These are phyloP conservation scores for Amaranthus palmeri DNA, from an alignment of 148 eudicot species.

Conservation along the genomic window DNA sequence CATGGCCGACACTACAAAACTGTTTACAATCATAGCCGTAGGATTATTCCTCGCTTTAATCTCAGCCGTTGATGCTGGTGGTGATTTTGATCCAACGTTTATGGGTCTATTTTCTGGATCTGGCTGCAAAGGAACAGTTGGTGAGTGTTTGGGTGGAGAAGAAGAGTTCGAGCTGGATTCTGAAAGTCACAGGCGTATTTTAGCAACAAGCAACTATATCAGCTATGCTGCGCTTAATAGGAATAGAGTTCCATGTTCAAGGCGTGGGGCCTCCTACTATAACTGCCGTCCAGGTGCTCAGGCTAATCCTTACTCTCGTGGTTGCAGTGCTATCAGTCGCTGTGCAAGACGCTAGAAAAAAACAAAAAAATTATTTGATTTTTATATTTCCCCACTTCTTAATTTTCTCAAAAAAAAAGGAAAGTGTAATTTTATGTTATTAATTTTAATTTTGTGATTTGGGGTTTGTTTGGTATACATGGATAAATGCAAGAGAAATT, in stretches of 20 bases:
- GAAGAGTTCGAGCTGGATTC: constrained; percentile 35
- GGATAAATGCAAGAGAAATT: background rate
- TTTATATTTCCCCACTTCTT: constrained; percentile 6
- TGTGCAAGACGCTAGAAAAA: constrained; percentile 30
- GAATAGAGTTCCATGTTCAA: constrained; percentile 44
- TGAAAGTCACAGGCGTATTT: constrained; percentile 36
- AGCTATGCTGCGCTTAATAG: constrained; percentile 53
- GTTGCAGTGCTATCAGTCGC: constrained; percentile 43
- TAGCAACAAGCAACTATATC: constrained; percentile 37
- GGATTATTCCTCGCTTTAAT: constrained; percentile 18
- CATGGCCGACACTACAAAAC: constrained; percentile 23
- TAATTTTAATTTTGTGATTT: constrained; percentile 9
- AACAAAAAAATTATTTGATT: too few species aligned
- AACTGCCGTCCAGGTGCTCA: constrained; percentile 42
- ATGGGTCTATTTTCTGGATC: constrained; percentile 19
- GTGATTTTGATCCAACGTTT: background rate
- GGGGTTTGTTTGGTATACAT: constrained; percentile 33
- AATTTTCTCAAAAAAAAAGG: background rate
- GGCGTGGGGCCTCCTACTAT: constrained; percentile 55
- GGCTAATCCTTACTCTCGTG: constrained; percentile 56
- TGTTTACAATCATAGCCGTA: constrained; percentile 19
- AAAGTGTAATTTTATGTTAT: constrained; percentile 21
- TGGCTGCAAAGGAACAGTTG: constrained; percentile 26
- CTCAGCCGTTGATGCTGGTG: constrained; percentile 21
- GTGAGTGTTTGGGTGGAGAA: constrained; percentile 21